These are phyloP conservation scores for Colletotrichum simmondsii DNA, from an alignment of 2,329 filamentous ascomycete species.

Conservation along the genomic window DNA sequence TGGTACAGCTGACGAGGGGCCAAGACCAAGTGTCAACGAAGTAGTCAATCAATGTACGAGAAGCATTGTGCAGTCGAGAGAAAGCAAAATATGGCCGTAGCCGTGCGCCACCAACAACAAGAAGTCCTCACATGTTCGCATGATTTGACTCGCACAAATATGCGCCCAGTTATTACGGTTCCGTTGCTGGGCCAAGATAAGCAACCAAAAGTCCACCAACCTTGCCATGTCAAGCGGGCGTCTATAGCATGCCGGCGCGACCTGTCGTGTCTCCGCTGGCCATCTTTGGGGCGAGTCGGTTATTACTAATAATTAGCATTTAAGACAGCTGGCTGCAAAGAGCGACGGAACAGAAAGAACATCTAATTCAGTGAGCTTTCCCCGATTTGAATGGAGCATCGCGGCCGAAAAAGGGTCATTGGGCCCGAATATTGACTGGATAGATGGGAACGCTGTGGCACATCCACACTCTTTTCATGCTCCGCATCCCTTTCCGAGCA, in stretches of 20 bases:
- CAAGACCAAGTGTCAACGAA: background rate
- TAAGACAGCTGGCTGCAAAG: background rate
- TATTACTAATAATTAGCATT: background rate
- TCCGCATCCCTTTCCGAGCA: slow-evolving; percentile 14
- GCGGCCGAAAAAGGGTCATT: background rate
- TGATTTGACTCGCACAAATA: background rate
- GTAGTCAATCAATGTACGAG: background rate
- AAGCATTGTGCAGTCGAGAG: background rate
- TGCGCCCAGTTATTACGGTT: background rate
- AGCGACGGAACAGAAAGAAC: background rate
- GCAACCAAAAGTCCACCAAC: background rate
- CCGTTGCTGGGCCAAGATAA: background rate
- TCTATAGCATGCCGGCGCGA: slow-evolving; percentile 12
- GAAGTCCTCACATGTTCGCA: background rate
- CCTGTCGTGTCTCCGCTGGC: background rate
- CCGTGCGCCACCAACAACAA: background rate
- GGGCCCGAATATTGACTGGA: background rate
- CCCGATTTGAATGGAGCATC: background rate
- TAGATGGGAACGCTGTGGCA: background rate
- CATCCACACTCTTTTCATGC: background rate
- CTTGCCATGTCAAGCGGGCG: background rate
- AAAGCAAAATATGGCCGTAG: background rate
- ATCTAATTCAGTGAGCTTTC: background rate
- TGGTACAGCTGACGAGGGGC: background rate
- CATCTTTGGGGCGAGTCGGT: background rate